phyloP scores from a whole-genome alignment of 768 basidiomycete genomes.

The Chalciporus pseudorubinellus region DNA sequence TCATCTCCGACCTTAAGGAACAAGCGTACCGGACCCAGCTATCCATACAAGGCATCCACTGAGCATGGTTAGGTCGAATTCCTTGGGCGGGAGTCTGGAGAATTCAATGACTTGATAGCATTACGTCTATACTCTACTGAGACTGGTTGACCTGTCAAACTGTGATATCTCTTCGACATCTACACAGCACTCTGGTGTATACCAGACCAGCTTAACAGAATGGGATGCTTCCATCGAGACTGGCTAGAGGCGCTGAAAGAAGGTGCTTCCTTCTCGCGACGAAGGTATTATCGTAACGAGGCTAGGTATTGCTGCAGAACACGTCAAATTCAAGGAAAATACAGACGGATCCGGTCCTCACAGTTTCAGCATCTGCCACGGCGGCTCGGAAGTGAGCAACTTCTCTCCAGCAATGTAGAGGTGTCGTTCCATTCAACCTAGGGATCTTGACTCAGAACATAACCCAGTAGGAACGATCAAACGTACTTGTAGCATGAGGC shows the following conservation, averaged over 20 bases:
- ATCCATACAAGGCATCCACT: background rate
- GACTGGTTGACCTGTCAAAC: no score
- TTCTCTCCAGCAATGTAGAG: slow-evolving; percentile 75
- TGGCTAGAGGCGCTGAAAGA: no score
- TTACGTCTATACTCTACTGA: no score
- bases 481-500: slow-evolving; percentile 71
- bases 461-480: background rate
- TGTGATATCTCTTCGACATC: slow-evolving; percentile 2
- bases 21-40: background rate
- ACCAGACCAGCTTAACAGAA: no score
- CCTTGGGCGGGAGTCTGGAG: no score
- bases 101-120: no score
- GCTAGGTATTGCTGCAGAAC: slow-evolving; percentile 57
- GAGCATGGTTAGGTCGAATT: no score
- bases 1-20: background rate
- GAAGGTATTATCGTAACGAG: slow-evolving; percentile 43
- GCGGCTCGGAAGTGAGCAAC: slow-evolving; percentile 68
- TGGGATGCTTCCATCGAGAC: no score
- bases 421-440: slow-evolving; percentile 44
- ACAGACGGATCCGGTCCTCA: slow-evolving; percentile 28
- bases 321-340: slow-evolving; percentile 9
- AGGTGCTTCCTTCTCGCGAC: background rate
- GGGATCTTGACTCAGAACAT: background rate
- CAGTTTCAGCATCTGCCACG: slow-evolving; percentile 69
- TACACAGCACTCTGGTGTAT: no score